Evolutionary conservation across 1,284 basidiomycete genomes (phyloP).

Genomic region (Puccinia novopanici): DNA sequence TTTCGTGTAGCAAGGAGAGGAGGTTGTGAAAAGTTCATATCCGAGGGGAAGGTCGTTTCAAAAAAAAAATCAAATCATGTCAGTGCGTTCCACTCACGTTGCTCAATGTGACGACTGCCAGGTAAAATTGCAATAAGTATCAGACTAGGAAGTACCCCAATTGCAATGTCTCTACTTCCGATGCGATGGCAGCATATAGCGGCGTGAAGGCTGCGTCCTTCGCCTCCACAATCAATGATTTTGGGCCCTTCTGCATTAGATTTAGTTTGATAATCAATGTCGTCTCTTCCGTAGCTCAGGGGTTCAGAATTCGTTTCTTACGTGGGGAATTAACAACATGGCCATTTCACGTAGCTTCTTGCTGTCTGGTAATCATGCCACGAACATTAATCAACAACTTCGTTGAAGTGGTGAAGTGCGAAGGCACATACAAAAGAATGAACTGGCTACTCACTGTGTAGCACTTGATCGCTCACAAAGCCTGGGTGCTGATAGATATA

Average conservation of each 20-base stretch:
- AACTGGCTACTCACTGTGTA: background rate
- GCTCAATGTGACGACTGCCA: background rate
- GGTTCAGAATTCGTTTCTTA: background rate
- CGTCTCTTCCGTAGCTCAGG: too few relatives aligned
- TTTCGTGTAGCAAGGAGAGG: background rate
- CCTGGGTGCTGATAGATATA: conserved; percentile 4
- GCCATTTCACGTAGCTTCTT: conserved; percentile 12
- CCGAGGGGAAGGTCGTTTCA: background rate
- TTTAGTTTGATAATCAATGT: background rate
- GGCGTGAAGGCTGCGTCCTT: conserved; percentile 23
- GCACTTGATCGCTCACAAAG: background rate
- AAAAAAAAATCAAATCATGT: background rate
- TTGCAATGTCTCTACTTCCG: conserved; percentile 16
- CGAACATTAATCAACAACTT: background rate
- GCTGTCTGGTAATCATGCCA: background rate
- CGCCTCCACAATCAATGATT: too few relatives aligned
- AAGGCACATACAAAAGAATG: background rate
- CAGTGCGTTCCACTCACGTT: background rate
- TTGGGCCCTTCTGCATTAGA: background rate
- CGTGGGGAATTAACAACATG: conserved; percentile 10
- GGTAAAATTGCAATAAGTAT: background rate
- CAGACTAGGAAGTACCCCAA: background rate
- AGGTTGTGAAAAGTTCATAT: background rate
- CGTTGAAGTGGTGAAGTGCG: background rate
- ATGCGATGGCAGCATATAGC: conserved; percentile 19